Conservation (phyloP, 768 basidiomycete species). For the Sporobolomyces phaffii region DNA sequence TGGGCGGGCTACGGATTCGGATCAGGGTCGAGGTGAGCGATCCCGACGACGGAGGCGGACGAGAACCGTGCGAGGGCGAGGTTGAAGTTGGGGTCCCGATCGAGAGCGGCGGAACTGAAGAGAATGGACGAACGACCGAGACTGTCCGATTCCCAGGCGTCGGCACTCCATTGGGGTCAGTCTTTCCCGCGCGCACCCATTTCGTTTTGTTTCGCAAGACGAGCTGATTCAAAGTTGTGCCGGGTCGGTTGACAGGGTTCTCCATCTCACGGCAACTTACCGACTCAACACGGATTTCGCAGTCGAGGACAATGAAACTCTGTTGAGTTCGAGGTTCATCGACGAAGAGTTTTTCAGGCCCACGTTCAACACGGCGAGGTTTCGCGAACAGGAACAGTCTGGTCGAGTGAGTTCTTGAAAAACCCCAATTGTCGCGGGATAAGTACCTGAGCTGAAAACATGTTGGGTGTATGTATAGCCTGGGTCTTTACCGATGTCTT, state of each 20-base stretch:
- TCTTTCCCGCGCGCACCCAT: background rate
- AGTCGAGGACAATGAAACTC: constrained; percentile 42
- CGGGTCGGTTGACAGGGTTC: too few relatives aligned
- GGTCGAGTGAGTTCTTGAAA: background rate
- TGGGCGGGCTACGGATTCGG: constrained; percentile 6
- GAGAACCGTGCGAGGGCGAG: background rate
- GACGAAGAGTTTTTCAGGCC: constrained; percentile 44
- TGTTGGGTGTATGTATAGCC: too few relatives aligned
- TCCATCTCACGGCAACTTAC: constrained; percentile 35
- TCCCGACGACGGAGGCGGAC: background rate
- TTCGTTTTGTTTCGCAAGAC: too few relatives aligned
- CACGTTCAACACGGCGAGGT: constrained; percentile 30
- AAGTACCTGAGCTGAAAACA: accelerated
- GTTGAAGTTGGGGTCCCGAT: constrained; percentile 2
- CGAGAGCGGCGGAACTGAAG: background rate
- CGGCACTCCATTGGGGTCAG: constrained; percentile 39
- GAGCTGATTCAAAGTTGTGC: too few relatives aligned
- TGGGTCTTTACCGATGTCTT: constrained; percentile 31
- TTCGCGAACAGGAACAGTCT: constrained; percentile 1
- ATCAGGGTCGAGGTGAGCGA: background rate
- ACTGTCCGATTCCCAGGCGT: constrained; percentile 26
- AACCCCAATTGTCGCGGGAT: background rate
- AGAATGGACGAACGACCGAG: background rate
- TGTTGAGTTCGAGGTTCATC: constrained; percentile 41
- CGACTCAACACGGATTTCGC: constrained; percentile 38